Percentiles rank a stretch among this genome's conserved stretches.
Conservation (phyloP, 441 rosid genomes). For the Jatropha podagrica region DNA sequence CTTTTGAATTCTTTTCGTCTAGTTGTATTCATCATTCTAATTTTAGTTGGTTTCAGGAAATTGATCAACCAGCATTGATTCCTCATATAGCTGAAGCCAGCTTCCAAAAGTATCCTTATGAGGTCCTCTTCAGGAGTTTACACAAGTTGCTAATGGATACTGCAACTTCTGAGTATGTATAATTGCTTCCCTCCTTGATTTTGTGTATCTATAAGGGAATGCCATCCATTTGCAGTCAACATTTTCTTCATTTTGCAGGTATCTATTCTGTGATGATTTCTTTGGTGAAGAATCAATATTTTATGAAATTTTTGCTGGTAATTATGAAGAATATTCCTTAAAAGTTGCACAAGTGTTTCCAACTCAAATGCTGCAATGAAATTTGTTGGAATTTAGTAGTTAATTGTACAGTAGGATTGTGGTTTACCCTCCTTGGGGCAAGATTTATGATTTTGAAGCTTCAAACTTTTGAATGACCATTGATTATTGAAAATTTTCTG, state of each 20-base stretch:
- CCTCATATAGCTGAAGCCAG: conserved; percentile 99
- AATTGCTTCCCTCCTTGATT: conserved; percentile 31
- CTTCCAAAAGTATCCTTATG: conserved; percentile 91
- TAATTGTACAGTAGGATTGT: neutral
- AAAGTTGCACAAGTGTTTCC: neutral
- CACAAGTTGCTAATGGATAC: conserved; percentile 99
- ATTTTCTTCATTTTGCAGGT: conserved; percentile 50
- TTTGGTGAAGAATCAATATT: conserved; percentile 94
- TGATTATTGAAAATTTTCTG: neutral
- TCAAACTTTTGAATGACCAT: neutral
- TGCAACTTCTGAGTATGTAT: conserved; percentile 95
- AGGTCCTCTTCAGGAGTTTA: conserved; percentile 96
- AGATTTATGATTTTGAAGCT: conserved; percentile 9
- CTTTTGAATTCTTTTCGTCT: conserved; percentile 12
- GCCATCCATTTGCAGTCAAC: neutral
- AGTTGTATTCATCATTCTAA: conserved; percentile 18
- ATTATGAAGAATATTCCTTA: neutral
- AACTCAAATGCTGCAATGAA: neutral
- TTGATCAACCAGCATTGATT: conserved; percentile 97
- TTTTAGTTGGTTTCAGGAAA: conserved; percentile 63
- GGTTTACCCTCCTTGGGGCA: neutral
- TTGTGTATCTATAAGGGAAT: conserved; percentile 17
- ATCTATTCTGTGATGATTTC: conserved; percentile 95
- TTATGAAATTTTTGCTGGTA: conserved; percentile 90
- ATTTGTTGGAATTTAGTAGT: conserved; percentile 5